Percentiles rank a stretch among this genome's conserved stretches.
These are phyloP conservation scores for Teratosphaeria destructans DNA, from an alignment of 2,329 filamentous ascomycete genomes.

Conservation along the genomic window DNA sequence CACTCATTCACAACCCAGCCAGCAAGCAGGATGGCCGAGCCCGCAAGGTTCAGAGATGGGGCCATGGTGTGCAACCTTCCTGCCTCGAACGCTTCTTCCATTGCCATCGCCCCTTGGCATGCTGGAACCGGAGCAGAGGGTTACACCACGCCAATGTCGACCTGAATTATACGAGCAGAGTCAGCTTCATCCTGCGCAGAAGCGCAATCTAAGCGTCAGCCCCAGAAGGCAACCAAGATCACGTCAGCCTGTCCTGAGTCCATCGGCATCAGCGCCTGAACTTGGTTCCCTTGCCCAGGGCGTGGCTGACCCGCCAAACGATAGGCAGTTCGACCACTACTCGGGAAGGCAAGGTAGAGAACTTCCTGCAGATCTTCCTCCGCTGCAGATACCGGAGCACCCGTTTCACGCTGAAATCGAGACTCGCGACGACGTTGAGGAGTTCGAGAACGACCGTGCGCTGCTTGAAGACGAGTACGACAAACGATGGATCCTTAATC, in stretches of 20 bases:
- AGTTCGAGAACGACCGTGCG: slow-evolving; percentile 41
- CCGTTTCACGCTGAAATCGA: slow-evolving; percentile 5
- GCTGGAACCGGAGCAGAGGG: slow-evolving; percentile 69
- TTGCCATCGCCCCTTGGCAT: slow-evolving; percentile 66
- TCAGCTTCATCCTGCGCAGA: slow-evolving; percentile 54
- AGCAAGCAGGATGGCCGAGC: slow-evolving; percentile 11
- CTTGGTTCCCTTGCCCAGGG: slow-evolving; percentile 2
- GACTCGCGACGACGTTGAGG: slow-evolving; percentile 24
- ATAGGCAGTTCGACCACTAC: neutral
- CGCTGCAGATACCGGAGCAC: slow-evolving; percentile 12
- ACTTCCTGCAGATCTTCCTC: slow-evolving; percentile 8
- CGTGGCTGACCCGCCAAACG: neutral
- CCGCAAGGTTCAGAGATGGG: slow-evolving; percentile 10
- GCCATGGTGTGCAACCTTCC: slow-evolving; percentile 48
- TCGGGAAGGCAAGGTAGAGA: slow-evolving; percentile 2
- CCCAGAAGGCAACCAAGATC: slow-evolving; percentile 34
- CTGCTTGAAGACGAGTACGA: slow-evolving; percentile 78
- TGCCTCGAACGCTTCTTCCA: slow-evolving; percentile 47
- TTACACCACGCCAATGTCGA: slow-evolving; percentile 58
- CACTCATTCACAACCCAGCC: slow-evolving; percentile 18
- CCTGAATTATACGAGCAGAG: slow-evolving; percentile 48
- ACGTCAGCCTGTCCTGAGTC: slow-evolving; percentile 27
- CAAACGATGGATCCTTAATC: slow-evolving; percentile 77
- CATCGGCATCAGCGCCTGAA: slow-evolving; percentile 31
- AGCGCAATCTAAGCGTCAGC: slow-evolving; percentile 29